phyloP scores from a whole-genome alignment of 78 protist species.

The Isochrysis galbana region DNA sequence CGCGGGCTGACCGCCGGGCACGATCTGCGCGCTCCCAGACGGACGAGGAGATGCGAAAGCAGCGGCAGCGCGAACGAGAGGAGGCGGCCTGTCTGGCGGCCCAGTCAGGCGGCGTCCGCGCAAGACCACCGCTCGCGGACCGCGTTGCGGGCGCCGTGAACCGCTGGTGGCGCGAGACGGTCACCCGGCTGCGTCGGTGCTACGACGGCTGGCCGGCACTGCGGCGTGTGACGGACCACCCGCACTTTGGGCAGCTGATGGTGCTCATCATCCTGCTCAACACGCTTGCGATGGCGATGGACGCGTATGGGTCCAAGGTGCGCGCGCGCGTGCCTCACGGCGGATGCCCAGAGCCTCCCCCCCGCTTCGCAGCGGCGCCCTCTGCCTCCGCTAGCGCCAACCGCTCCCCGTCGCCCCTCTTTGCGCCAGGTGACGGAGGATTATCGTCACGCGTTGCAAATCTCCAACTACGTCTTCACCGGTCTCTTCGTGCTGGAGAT shows the following conservation, averaged over 20 bases:
- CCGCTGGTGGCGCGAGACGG: not conserved
- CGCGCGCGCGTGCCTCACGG: not conserved
- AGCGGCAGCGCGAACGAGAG: too few species aligned
- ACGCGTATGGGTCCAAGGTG: not conserved
- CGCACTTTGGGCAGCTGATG: not conserved
- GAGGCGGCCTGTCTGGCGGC: too few species aligned
- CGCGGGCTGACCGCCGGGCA: too few species aligned
- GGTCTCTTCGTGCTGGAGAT: conserved; percentile 12
- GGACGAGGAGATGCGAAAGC: too few species aligned
- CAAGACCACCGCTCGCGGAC: not conserved
- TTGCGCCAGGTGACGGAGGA: not conserved
- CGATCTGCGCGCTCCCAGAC: too few species aligned
- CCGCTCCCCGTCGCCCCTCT: not conserved
- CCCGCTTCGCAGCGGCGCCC: too few species aligned
- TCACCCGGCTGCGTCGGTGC: not conserved
- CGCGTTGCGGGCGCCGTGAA: not conserved
- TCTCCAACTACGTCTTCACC: not conserved
- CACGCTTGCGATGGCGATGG: not conserved
- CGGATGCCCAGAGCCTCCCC: not conserved
- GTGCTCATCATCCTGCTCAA: not conserved
- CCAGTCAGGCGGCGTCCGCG: not conserved
- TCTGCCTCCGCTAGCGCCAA: not conserved
- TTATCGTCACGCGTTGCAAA: not conserved
- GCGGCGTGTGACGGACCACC: not conserved
- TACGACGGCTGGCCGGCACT: not conserved